Base-by-base conservation (phyloP, 2,329 filamentous ascomycete species). In the Colletotrichum liaoningense region DNA sequence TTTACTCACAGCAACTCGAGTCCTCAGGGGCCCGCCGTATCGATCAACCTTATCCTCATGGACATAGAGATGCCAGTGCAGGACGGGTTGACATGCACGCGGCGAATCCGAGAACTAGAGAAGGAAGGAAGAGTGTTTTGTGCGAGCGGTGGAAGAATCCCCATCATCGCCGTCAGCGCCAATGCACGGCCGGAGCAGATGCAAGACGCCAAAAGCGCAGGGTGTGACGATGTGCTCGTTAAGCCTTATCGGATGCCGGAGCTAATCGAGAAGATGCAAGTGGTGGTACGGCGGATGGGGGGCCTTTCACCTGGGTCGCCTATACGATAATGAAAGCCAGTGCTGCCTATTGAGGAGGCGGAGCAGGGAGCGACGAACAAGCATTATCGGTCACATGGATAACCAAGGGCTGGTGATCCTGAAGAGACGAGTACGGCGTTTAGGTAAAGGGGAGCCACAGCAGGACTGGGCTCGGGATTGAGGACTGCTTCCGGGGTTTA, bases 61-160 rank as follows among this genome's bases (percentile, higher is more conserved):
- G 93, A 94, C 77, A 90, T 93, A 76, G 92, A 94, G 78, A 94
- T 94, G 93, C 93, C 93, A 1, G 83, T 94, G 19, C 92, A 93
- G 86, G 92, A 94, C 76, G 93, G 93, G 0, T 83, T 93, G 69
- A 90, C 90, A 1, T 93, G 92, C 78, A 92, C 91, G 14, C 86
- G 86, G 38, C 86, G 87, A 56, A 93, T 95, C 68, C 87, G 93
- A 19, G 86, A 90, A 74, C 80, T 93, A 69, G 91, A 93, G 79
- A 82, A 81, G 54, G 81, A 85, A 42, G 88, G 89, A 9, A 85
- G 85, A 73, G 83, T 92, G 4, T 80, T 84, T 55, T 82, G 80
- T 68, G 79, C 81, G 4, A 82, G 80, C 16, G 86, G 86, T 19
- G 87, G 88, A 2, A 77, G 86, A 70, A 86, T 93, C 22, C 90